Conservation (phyloP, 2,329 filamentous ascomycete genomes). For the Aspergillus sp. region DNA sequence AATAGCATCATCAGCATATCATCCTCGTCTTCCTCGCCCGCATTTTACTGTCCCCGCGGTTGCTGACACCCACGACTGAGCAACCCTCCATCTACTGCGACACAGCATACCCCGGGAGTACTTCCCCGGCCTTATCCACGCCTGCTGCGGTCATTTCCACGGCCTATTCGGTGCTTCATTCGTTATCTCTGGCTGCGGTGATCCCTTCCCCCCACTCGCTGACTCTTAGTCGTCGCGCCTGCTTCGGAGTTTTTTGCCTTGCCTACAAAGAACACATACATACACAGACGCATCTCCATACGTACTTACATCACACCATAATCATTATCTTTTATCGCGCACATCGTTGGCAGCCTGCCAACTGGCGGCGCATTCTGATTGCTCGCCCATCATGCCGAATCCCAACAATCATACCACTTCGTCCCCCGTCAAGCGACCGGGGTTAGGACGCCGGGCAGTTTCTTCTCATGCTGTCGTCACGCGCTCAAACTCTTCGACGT, state of each 20-base stretch:
- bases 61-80: too few relatives aligned
- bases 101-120: too few relatives aligned
- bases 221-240: neutral
- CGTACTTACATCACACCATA: too few relatives aligned
- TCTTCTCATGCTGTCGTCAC: constrained; percentile 35
- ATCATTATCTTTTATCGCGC: neutral
- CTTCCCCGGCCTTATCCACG: neutral
- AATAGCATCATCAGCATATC: too few relatives aligned
- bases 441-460: constrained; percentile 32
- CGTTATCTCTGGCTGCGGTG: neutral
- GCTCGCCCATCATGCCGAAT: constrained; percentile 15
- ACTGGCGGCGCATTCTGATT: neutral
- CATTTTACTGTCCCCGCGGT: too few relatives aligned
- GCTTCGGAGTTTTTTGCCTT: neutral
- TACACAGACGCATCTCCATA: neutral
- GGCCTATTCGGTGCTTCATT: neutral
- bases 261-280: neutral
- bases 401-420: constrained; percentile 19
- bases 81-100: neutral
- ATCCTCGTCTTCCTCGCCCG: too few relatives aligned
- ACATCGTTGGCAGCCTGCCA: neutral
- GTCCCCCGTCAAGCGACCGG: constrained; percentile 34
- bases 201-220: neutral
- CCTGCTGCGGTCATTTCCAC: neutral
- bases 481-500: constrained; percentile 24